Percentiles rank a stretch among this genome's conserved stretches.
These are phyloP conservation scores for Amauroascus verrucosus DNA, from an alignment of 2,329 filamentous ascomycete genomes.

Conservation along the genomic window DNA sequence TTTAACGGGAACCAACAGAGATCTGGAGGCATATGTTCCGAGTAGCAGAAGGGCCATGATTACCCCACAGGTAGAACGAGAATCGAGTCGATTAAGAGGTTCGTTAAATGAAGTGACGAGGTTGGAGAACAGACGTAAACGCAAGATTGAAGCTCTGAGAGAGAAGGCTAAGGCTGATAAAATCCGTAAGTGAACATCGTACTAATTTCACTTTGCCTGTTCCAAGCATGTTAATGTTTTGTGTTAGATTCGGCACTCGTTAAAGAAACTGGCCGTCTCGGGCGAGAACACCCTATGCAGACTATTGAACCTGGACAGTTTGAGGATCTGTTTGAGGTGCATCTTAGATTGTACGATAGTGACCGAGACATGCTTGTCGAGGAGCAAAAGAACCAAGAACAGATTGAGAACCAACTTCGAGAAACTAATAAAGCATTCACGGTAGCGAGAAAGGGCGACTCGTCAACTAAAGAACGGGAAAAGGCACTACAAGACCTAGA, in stretches of 20 bases:
- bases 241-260: slow-evolving; percentile 60
- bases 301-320: slow-evolving; percentile 81
- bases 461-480: slow-evolving; percentile 63
- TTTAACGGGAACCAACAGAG: slow-evolving; percentile 67
- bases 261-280: slow-evolving; percentile 70
- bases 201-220: background rate
- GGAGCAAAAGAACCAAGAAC: slow-evolving; percentile 67
- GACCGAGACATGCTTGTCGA: slow-evolving; percentile 62
- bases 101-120: slow-evolving; percentile 76
- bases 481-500: slow-evolving; percentile 78
- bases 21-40: slow-evolving; percentile 79
- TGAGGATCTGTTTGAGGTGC: slow-evolving; percentile 76
- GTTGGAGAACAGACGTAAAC: slow-evolving; percentile 67
- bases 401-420: slow-evolving; percentile 56
- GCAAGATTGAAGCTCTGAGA: slow-evolving; percentile 66
- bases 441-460: slow-evolving; percentile 57
- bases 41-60: slow-evolving; percentile 70
- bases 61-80: slow-evolving; percentile 67
- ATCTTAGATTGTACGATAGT: slow-evolving; percentile 68
- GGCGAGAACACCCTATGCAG: slow-evolving; percentile 76
- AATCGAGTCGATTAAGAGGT: slow-evolving; percentile 64
- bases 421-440: slow-evolving; percentile 72
- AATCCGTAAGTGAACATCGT: slow-evolving; percentile 49
- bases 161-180: slow-evolving; percentile 79
- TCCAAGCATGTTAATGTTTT: background rate